phyloP scores from a whole-genome alignment of 306 rosid genomes.

The Vigna angularis region DNA sequence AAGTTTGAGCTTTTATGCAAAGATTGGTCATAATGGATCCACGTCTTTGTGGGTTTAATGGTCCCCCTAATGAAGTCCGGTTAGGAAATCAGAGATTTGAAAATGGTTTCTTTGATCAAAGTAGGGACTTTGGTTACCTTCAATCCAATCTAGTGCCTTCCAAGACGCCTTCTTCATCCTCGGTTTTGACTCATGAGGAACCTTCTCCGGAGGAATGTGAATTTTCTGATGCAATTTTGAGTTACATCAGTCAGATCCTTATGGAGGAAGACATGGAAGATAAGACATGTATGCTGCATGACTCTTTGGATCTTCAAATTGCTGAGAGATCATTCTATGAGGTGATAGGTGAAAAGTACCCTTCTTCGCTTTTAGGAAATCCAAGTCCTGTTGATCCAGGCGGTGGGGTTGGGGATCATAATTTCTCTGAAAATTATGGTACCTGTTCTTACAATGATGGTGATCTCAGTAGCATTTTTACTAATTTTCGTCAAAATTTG shows the following conservation, averaged over 20 bases:
- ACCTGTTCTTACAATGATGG: conserved; percentile 47
- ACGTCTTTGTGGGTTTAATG: conserved; percentile 42
- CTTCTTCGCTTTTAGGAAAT: conserved; percentile 63
- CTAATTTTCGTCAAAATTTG: conserved; percentile 40
- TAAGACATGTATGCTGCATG: conserved; percentile 82
- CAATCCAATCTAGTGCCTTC: conserved; percentile 48
- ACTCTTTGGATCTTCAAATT: conserved; percentile 91
- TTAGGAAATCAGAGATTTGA: conserved; percentile 56
- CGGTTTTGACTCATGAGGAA: conserved; percentile 62
- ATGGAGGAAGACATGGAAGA: conserved; percentile 99
- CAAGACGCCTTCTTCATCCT: conserved; percentile 49
- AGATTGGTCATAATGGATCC: conserved; percentile 66
- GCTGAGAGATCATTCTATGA: conserved; percentile 94
- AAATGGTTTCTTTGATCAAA: conserved; percentile 52
- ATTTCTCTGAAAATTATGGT: conserved; percentile 43
- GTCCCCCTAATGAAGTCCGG: conserved; percentile 56
- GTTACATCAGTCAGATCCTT: conserved; percentile 85
- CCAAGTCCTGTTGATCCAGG: conserved; percentile 41
- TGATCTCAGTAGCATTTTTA: conserved; percentile 49
- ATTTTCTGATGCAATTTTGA: conserved; percentile 83
- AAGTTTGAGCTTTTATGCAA: conserved; percentile 40
- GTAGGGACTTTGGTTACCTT: conserved; percentile 50
- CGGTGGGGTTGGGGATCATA: conserved; percentile 49
- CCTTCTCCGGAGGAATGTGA: conserved; percentile 87
- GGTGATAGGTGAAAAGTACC: conserved; percentile 83